Percentiles rank a stretch among this genome's conserved stretches.
Conservation (phyloP, 148 eudicot species). For the Drosera capensis region DNA sequence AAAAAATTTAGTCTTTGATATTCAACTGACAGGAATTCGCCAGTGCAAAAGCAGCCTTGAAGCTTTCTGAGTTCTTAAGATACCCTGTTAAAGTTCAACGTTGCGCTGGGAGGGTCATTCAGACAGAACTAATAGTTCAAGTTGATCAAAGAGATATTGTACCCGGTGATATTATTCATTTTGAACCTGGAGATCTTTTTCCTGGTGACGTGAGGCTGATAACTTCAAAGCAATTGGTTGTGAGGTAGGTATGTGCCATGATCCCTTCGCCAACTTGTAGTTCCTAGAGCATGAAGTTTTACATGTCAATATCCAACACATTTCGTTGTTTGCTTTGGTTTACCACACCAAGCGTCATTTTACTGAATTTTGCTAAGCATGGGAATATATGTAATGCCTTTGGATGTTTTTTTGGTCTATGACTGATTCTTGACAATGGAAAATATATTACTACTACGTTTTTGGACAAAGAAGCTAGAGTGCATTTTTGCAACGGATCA, state of each 20-base stretch:
- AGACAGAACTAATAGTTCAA: constrained; percentile 27
- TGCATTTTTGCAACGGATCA: too few species aligned
- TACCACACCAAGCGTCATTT: too few species aligned
- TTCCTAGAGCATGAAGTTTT: too few species aligned
- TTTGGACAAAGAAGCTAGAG: too few species aligned
- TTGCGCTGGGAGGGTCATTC: constrained; percentile 33
- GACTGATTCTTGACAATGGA: too few species aligned
- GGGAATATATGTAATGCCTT: too few species aligned
- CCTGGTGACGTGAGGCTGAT: constrained; percentile 40
- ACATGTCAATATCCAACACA: too few species aligned
- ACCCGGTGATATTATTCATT: constrained; percentile 32
- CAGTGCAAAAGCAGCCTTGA: constrained; percentile 42
- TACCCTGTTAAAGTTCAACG: constrained; percentile 39
- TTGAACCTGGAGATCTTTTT: constrained; percentile 40
- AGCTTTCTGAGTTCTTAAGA: constrained; percentile 30
- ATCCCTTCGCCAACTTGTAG: background rate
- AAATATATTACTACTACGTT: too few species aligned
- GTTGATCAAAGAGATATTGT: constrained; percentile 40
- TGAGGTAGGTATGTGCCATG: constrained; percentile 19
- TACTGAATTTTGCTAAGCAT: too few species aligned
- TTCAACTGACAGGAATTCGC: constrained; percentile 21
- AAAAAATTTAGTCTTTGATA: background rate
- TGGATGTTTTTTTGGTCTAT: too few species aligned
- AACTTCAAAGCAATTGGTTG: constrained; percentile 29
- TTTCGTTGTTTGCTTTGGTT: too few species aligned